Evolutionary conservation across 345 rosid genomes (phyloP).

Genomic region (Kernera saxatilis): DNA sequence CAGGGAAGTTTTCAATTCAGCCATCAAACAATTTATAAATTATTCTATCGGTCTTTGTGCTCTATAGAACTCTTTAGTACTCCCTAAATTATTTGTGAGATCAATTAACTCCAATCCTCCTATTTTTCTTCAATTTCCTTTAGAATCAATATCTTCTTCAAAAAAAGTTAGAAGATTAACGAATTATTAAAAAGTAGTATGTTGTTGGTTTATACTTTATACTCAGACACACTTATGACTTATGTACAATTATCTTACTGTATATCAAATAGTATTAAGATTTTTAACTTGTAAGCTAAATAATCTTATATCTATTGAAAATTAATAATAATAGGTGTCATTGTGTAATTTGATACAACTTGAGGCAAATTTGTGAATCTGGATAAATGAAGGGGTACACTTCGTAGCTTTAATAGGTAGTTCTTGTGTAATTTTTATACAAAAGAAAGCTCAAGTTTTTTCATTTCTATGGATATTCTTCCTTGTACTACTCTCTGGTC

Average conservation of each 20-base stretch:
- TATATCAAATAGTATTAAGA: background rate
- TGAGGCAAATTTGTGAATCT: background rate
- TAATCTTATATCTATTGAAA: background rate
- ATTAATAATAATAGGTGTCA: background rate
- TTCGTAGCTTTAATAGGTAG: background rate
- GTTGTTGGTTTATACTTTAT: too few species aligned
- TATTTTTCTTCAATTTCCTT: background rate
- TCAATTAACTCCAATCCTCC: background rate
- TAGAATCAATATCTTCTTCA: background rate
- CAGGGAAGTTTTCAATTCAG: background rate
- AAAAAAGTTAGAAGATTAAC: background rate
- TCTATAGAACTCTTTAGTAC: background rate
- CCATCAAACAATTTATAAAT: background rate
- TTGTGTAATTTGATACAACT: background rate
- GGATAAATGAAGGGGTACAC: background rate
- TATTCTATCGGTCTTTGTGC: background rate
- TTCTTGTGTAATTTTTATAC: background rate
- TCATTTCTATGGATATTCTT: conserved; percentile 25
- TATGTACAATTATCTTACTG: too few species aligned
- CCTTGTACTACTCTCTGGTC: conserved; percentile 11
- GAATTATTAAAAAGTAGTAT: too few species aligned
- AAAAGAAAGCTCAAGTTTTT: background rate
- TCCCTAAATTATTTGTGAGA: background rate
- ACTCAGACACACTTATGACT: too few species aligned
- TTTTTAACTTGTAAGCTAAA: background rate